Base-by-base conservation (phyloP, 2,329 filamentous ascomycete genomes). In the Aspergillus sp. region DNA sequence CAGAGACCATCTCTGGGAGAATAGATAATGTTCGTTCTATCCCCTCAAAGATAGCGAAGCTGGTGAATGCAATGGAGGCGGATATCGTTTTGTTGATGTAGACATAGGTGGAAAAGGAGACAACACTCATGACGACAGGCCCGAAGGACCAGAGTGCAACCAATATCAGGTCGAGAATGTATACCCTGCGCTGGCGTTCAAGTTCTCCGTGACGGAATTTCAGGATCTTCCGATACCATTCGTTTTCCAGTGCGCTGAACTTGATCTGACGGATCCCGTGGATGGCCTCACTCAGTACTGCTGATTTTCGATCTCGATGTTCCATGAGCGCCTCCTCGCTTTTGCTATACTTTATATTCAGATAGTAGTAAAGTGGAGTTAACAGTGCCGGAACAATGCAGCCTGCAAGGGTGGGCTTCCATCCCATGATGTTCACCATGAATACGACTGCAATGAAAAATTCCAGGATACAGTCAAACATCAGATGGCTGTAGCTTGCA, bases 241-340 rank as follows among this genome's bases (percentile, higher is more conserved):
- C 83, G 17, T 76, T 73, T 68, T 92, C 89, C 1, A 90, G 72
- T 1, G 88, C 88, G 1, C 87, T 88, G 61, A 92, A 91, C 64
- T 93, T 93, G 73, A 93, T 91, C 70, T 93, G 89, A 1, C 88
- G 83, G 58, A 92, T 91, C 3, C 88, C 88, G 60, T 88, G 82
- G 2, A 93, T 73, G 1, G 87, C 87, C 68, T 93, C 89, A 2
- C 87, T 88, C 23, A 92, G 80, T 9, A 91, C 81, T 0, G 81
- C 84, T 68, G 91, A 80, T 69, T 91, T 91, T 53, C 84, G 78
- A 67, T 93, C 89, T 38, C 88, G 79, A 25, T 86, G 78, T 65
- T 88, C 88, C 88, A 92, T 92, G 36, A 92, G 71, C 43, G 77
- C 74, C 53, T 88, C 85, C 63, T 90, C 85, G 5, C 83, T 81